Base-by-base conservation (phyloP, 257 asterid species). In the Penstemon eatonii region DNA sequence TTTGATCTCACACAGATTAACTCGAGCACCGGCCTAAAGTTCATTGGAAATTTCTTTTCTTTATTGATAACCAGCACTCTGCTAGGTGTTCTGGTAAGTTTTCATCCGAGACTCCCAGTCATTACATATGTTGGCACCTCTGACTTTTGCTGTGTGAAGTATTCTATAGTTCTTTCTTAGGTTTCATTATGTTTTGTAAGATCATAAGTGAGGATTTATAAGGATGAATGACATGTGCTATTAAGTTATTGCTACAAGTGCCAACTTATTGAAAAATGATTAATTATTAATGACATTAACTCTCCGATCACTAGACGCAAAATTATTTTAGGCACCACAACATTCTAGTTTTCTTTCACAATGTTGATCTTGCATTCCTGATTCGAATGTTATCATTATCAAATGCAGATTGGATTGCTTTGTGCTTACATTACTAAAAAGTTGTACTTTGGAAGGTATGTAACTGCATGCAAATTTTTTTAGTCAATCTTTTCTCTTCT, bases 41-140 rank as follows among this genome's bases (percentile, higher is more conserved):
- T 91, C 56, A 4, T 81, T 37, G 89, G 88, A 50, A 79, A 67
- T 65, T 91, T 88, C 69, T 9, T 80, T 38, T 63, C 69, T n/a
- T 80, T 88, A 45, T 91, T 88, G 73, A n/a, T 67, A 15, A 44
- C 79, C 5, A 91, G 97, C 86, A 88, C 97, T 53, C 55, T 88
- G 61, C 79, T 90, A 0, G 96, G 97, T 44, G 88, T 86, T 59
- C 0, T 51, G 75, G 97, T 90, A 69, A 71, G 88, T 83, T 56
- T 56, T 65, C 66, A 49, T 68, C 67, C 41, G 41, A 56, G 38
- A 8, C 33, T 40, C 13, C 44, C 39, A 65, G 36, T 59, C 8
- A 69, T 60, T 67, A 56, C 63, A 60, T 61, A 8, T 38, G 49
- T 37, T 58, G 41, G 60, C 60, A 46, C 36, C 43, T 25, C 10